Base-by-base conservation (phyloP, 2,329 filamentous ascomycete species). In the Calonectria pauciramosa region DNA sequence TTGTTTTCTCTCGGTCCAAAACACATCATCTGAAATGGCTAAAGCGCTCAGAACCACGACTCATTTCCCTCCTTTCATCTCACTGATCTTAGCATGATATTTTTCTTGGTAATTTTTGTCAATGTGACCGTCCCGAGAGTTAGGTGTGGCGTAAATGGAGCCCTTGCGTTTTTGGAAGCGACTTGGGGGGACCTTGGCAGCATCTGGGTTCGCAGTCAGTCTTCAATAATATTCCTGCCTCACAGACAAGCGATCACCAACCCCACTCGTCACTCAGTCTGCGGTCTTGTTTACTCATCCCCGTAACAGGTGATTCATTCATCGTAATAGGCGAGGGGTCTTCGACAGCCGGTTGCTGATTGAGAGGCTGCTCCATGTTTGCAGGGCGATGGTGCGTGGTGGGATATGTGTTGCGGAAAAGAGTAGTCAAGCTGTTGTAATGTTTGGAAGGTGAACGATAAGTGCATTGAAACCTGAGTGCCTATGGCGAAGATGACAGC, bases 91-190 rank as follows among this genome's bases (percentile, higher is more conserved):
- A 75, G 91, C 90, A 82, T 92, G 89, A 83, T 92, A 93, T 76
- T 90, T 89, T 78, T 90, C 86, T 76, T 89, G 88, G 69, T 90
- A 89, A 82, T 91, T 92, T 73, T 86, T 88, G 79, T 91, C 90
- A 67, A 93, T 86, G 81, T 93, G 91, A 23, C 91, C 92, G 82
- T 94, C 93, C 73, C 92, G 89, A 30, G 91, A 93, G 79, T 87
- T 87, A 3, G 91, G 92, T 11, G 93, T 94, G 60, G 91, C 90
- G 82, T 92, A 93, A 84, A 94, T 93, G 81, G 91, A 93, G 70
- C 92, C 92, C 84, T 93, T 91, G 81, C 91, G 90, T 85, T 93
- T 93, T 84, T 94, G 92, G 86, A 94, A 94, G 60, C 91, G 91
- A 76, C 90, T 92, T 13, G 92, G 92, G 2, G 91, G 91, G 0